Conservation (phyloP, 352 stramenopile genomes). For the Pythium monospermum region DNA sequence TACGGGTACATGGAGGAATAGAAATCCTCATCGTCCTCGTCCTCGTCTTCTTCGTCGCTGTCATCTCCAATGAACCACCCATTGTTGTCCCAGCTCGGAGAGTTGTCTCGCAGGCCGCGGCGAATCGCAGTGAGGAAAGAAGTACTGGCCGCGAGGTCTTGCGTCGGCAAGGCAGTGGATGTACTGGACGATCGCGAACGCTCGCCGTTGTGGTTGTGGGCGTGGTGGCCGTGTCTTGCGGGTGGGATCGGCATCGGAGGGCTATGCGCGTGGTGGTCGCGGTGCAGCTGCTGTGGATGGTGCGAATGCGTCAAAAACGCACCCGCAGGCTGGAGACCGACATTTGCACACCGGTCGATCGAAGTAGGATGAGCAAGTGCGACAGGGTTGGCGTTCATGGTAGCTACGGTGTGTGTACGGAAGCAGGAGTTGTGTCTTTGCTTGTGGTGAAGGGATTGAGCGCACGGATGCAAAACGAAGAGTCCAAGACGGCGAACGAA, state of each 20-base stretch:
- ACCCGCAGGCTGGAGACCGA: constrained; percentile 10
- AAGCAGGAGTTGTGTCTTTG: too few species aligned
- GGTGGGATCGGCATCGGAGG: constrained; percentile 15
- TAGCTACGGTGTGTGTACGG: neutral
- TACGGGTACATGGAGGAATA: constrained; percentile 12
- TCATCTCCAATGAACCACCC: constrained; percentile 21
- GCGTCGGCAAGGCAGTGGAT: too few species aligned
- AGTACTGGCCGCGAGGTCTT: neutral
- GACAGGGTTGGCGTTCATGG: constrained; percentile 4
- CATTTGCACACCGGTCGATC: neutral
- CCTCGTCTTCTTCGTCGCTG: constrained; percentile 14
- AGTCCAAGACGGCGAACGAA: neutral
- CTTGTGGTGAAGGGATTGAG: too few species aligned
- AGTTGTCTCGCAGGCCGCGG: constrained; percentile 13
- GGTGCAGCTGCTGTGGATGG: constrained; percentile 2
- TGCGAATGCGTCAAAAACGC: constrained; percentile 6
- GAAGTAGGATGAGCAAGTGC: neutral
- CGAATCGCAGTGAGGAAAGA: constrained; percentile 20
- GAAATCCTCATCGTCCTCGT: constrained; percentile 16
- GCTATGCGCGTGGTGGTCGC: constrained; percentile 2
- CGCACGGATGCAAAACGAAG: constrained; percentile 1
- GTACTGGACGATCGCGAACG: too few species aligned
- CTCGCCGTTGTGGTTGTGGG: too few species aligned
- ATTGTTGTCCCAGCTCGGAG: constrained; percentile 18
- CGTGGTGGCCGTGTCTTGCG: neutral